Conservation (phyloP, 371 early-diverging fungal genomes). For the Apophysomyces trapeziformis region DNA sequence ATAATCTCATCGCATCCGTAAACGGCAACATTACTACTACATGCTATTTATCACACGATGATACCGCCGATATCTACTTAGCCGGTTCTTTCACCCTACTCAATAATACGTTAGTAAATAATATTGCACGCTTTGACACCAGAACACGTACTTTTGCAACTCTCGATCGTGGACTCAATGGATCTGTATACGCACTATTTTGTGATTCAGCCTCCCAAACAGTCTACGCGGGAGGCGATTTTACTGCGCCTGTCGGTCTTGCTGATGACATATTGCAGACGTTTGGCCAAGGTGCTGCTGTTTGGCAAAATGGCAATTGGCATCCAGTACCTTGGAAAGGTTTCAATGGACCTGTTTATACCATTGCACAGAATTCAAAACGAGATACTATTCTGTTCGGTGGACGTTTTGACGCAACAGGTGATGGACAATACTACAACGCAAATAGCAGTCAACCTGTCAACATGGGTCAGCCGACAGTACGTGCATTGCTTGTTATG, state of each 20-base stretch:
- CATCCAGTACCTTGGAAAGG: conserved; percentile 57
- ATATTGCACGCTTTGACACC: conserved; percentile 60
- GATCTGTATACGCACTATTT: conserved; percentile 62
- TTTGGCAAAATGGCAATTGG: conserved; percentile 57
- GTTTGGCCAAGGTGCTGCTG: conserved; percentile 52
- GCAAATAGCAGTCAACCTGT: conserved; percentile 38
- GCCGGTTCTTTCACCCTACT: conserved; percentile 51
- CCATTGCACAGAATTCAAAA: conserved; percentile 31
- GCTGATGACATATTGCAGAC: conserved; percentile 21
- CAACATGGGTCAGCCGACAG: conserved; percentile 35
- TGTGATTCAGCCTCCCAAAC: conserved; percentile 54
- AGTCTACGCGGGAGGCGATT: conserved; percentile 63
- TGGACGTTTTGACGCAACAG: conserved; percentile 49
- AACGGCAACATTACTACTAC: conserved; percentile 17
- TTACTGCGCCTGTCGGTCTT: conserved; percentile 34
- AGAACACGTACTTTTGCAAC: conserved; percentile 38
- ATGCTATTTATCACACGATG: not conserved
- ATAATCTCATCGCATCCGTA: conserved; percentile 5
- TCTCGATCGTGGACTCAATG: conserved; percentile 70
- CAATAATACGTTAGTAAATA: conserved; percentile 32
- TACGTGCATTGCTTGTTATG: conserved; percentile 19
- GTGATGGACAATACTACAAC: conserved; percentile 43
- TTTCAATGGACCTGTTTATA: conserved; percentile 53
- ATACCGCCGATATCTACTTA: conserved; percentile 33
- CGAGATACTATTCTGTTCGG: conserved; percentile 42